Evolutionary conservation across 352 stramenopile genomes (phyloP), one percentile per base, ranked within the genome.

Genomic region (Pythium coloratum): DNA sequence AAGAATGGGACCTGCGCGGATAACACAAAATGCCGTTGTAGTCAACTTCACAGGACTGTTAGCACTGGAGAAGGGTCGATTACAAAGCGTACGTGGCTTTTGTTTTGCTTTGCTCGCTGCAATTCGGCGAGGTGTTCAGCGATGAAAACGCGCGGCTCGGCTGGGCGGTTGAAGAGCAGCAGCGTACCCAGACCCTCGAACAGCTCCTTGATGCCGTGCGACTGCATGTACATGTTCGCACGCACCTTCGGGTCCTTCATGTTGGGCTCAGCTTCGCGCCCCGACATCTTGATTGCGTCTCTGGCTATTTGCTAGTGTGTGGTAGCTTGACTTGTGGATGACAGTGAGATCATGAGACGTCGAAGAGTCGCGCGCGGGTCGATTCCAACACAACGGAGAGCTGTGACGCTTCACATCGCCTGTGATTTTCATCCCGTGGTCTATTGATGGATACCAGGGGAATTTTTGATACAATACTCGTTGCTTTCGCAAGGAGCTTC

Each of bases 231-330:
- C 57, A 90, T 55, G 30, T 85, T 71, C 0, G 80, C 82, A 16
- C 81, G 80, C 46, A 89, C 78, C 63, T 85, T 88, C 0, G 80
- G 82, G 32, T 90, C 83, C n/a, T 83, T 85, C 59, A 82, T 78
- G 63, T 89, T 83, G 12, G 75, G 44, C 13, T 77, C 71, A 18
- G 67, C 47, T n/a, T 12, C 55, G 9, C 28, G 14, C 63, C 20
- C 67, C 58, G 24, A 33, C 42, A n/a, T 70, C 24, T 46, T 40
- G 36, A 34, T 20, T 33, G 55, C 33, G 50, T 24, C 24, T 10
- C 55, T 16, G 56, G 14, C 54, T 61, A 26, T 49, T 42, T 26
- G 10, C 28, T 58, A 14, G 54, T 30, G 28, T 30, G 28, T 30
- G 28, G 28, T 30, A 30, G 13, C 40, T 24, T 46, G 24, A 26